These are phyloP conservation scores for Chlorella sp. DNA, from an alignment of 139 green algal species.

Conservation along the genomic window DNA sequence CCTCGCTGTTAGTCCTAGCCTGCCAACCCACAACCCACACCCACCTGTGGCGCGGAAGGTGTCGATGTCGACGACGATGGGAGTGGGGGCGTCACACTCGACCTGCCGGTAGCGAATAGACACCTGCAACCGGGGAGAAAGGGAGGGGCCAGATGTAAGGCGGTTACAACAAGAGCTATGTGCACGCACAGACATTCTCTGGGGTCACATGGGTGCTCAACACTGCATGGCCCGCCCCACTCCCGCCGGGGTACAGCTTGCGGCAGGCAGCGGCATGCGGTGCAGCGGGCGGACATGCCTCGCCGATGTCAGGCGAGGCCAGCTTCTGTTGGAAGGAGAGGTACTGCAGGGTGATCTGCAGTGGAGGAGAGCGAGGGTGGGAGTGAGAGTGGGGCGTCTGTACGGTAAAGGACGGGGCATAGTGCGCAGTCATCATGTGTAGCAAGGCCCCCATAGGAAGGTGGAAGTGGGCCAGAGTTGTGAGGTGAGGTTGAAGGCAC, in stretches of 20 bases:
- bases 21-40: not conserved
- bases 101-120: conserved; percentile 26
- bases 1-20: not conserved
- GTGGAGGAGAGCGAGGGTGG: not conserved
- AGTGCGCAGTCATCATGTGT: too few species aligned
- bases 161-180: not conserved
- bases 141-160: not conserved
- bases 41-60: conserved; percentile 17
- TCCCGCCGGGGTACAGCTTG: too few species aligned
- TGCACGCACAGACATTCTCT: too few species aligned
- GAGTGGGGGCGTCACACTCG: conserved; percentile 12
- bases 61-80: conserved; percentile 25
- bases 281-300: not conserved
- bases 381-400: not conserved
- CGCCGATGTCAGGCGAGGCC: not conserved
- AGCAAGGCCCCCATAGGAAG: too few species aligned
- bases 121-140: not conserved
- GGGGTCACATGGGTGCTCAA: too few species aligned
- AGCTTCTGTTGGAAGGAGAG: conserved; percentile 38
- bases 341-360: conserved; percentile 35
- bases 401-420: not conserved
- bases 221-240: too few species aligned
- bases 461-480: too few species aligned
- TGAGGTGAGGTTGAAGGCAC: too few species aligned
- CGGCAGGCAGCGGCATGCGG: not conserved